Conservation (phyloP, 495 filamentous ascomycete genomes). For the Tuber calosporum region DNA sequence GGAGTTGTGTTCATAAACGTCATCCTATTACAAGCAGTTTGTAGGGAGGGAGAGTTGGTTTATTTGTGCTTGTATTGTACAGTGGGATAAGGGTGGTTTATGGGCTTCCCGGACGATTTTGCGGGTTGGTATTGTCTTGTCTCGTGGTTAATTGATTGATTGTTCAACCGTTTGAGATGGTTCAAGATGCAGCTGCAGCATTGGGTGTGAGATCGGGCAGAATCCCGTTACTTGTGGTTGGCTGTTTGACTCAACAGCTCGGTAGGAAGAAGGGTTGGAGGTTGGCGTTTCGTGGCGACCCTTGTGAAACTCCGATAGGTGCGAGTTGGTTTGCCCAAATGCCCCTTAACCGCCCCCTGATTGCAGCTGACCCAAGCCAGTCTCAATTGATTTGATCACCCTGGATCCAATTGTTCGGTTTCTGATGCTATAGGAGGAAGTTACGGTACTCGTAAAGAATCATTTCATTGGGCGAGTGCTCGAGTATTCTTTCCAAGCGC, state of each 20-base stretch:
- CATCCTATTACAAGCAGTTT: no score
- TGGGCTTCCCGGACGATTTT: not conserved
- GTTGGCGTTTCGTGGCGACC: constrained; percentile 24
- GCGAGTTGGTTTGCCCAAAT: not conserved
- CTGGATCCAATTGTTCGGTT: constrained; percentile 9
- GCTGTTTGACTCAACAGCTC: not conserved
- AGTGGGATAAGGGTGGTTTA: not conserved
- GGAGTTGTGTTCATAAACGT: no score
- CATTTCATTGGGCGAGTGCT: not conserved
- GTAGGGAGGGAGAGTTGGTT: not conserved
- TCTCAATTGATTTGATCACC: constrained; percentile 6
- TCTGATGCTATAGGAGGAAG: not conserved
- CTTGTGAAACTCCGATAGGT: constrained; percentile 22
- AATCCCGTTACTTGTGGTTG: not conserved
- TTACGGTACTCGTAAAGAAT: not conserved
- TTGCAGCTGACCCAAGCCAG: constrained; percentile 3
- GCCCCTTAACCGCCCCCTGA: constrained; percentile 26
- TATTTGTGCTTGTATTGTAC: not conserved
- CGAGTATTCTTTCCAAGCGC: not conserved
- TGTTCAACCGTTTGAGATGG: not conserved
- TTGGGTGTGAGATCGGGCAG: not conserved
- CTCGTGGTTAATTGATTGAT: not conserved
- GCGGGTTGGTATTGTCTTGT: not conserved
- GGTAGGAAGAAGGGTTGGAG: constrained; percentile 4
- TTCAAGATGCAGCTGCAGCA: not conserved